These are phyloP conservation scores for Calocybe cyanea DNA, from an alignment of 768 basidiomycete species.

Conservation along the genomic window DNA sequence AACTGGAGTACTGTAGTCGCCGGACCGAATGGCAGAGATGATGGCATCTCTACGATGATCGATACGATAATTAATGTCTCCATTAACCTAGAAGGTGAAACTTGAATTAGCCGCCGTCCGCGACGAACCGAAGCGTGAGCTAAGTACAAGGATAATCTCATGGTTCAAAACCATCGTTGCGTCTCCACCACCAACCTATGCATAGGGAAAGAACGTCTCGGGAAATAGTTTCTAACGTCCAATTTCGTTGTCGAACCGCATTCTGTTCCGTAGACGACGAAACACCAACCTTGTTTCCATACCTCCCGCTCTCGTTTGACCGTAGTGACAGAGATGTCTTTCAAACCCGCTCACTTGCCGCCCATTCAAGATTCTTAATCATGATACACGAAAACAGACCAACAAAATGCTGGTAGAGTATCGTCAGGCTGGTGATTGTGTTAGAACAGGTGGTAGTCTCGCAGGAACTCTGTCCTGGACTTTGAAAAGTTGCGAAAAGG, in stretches of 20 bases:
- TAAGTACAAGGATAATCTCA: conserved; percentile 81
- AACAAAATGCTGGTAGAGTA: conserved; percentile 84
- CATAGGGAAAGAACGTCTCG: conserved; percentile 49
- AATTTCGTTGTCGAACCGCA: conserved; percentile 74
- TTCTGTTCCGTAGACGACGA: conserved; percentile 90
- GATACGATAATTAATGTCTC: conserved; percentile 97
- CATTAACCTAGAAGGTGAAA: conserved; percentile 56
- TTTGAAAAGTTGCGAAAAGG: no score
- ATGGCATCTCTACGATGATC: conserved; percentile 88
- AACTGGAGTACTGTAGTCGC: conserved; percentile 57
- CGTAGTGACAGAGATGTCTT: conserved; percentile 71
- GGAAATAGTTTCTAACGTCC: conserved; percentile 76
- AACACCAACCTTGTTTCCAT: conserved; percentile 96
- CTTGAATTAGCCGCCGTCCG: background rate
- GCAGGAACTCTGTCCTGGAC: no score
- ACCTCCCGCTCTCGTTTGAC: conserved; percentile 89
- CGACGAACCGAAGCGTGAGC: no score
- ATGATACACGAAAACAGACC: conserved; percentile 82
- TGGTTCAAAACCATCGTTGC: conserved; percentile 93
- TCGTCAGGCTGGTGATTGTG: no score
- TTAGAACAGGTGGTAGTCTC: no score
- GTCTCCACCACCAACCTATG: conserved; percentile 87
- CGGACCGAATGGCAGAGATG: conserved; percentile 61
- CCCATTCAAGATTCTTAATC: conserved; percentile 64
- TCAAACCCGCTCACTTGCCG: conserved; percentile 48